Evolutionary conservation across 2,329 filamentous ascomycete species (phyloP).

Genomic region (Colletotrichum truncatum): DNA sequence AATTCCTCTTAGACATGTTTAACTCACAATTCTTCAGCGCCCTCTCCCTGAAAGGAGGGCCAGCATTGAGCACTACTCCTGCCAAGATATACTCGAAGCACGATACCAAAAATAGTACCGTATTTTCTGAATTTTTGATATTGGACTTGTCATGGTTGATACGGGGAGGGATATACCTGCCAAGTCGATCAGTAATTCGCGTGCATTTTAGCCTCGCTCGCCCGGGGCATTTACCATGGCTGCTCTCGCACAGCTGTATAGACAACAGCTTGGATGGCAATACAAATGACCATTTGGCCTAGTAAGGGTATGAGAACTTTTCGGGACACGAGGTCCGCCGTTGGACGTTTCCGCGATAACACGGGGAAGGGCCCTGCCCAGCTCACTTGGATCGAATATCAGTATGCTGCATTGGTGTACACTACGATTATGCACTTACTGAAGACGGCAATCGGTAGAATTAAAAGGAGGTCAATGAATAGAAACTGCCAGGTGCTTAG

Average conservation of each 20-base stretch:
- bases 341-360: conserved; percentile 86
- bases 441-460: conserved; percentile 95
- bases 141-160: conserved; percentile 83
- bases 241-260: conserved; percentile 81
- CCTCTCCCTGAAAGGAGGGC: conserved; percentile 85
- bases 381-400: conserved; percentile 69
- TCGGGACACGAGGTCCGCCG: conserved; percentile 88
- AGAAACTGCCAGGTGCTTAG: conserved; percentile 69
- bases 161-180: conserved; percentile 80
- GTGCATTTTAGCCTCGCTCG: background rate
- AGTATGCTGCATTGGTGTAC: background rate
- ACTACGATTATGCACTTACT: conserved; percentile 61
- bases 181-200: conserved; percentile 29
- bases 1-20: conserved; percentile 17
- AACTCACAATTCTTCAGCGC: conserved; percentile 81
- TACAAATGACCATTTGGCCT: conserved; percentile 85
- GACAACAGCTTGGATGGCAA: conserved; percentile 78
- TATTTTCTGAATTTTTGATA: conserved; percentile 92
- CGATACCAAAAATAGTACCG: conserved; percentile 85
- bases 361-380: conserved; percentile 87
- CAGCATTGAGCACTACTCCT: conserved; percentile 90
- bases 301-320: conserved; percentile 92
- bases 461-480: conserved; percentile 92
- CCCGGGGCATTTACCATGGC: conserved; percentile 68
- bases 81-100: conserved; percentile 96